Evolutionary conservation across 179 eudicot genomes (phyloP).

Genomic region (Corrigiola litoralis): DNA sequence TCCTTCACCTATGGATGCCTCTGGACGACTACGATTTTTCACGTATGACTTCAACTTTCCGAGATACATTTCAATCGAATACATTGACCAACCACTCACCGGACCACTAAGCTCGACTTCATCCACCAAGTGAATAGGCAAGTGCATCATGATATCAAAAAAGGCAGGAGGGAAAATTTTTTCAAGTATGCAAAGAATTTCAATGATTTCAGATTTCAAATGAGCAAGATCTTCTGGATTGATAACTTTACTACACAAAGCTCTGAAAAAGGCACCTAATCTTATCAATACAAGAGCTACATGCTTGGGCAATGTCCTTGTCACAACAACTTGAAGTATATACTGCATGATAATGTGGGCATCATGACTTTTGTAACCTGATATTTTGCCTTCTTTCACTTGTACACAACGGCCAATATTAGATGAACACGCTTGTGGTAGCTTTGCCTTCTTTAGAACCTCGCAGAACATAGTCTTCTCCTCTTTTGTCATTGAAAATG

Average conservation of each 20-base stretch:
- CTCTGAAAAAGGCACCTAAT: conserved; percentile 1
- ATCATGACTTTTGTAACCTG: conserved; percentile 19
- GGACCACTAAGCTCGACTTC: no score
- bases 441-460: neutral
- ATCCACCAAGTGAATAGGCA: no score
- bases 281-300: neutral
- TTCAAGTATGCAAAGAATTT: conserved; percentile 14
- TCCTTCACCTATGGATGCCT: neutral
- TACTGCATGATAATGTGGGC: conserved; percentile 7
- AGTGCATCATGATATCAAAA: no score
- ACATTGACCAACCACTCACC: no score
- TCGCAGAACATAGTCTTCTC: neutral
- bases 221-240: neutral
- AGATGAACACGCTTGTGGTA: conserved; percentile 22
- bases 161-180: conserved; percentile 13
- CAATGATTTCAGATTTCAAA: neutral
- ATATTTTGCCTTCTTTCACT: neutral
- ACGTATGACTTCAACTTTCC: no score
- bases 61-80: no score
- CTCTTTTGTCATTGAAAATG: neutral
- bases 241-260: neutral
- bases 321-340: conserved; percentile 5
- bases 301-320: conserved; percentile 1
- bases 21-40: no score
- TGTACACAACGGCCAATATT: conserved; percentile 20